Base-by-base conservation (phyloP, 1,284 basidiomycete species). In the Ustilago trichophora region DNA sequence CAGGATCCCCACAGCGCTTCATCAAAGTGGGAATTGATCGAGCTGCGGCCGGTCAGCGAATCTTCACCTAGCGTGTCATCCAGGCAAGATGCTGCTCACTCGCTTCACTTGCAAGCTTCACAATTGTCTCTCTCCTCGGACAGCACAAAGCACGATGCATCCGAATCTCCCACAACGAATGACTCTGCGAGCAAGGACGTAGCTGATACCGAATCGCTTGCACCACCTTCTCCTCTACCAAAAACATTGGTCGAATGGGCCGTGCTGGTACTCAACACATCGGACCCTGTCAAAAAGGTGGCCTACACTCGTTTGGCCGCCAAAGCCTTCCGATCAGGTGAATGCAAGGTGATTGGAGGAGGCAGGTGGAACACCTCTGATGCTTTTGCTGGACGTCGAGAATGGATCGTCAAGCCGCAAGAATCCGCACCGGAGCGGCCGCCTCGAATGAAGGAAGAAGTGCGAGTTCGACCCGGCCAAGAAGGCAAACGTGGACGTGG, bases 11-110 rank as follows among this genome's bases (percentile, higher is more conserved):
- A 36, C 11, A 12, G 12, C 16, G 49, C 48, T 26, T 8, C 38
- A 8, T 25, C 54, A 9, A 82, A 84, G 21, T 93, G 90, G 90
- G 84, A 88, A 26, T 80, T 92, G 4, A 87, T 92, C 15, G 90
- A 91, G 73, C 82, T 91, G 25, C 82, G 90, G 31, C 88, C 90
- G 0, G 90, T 94, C 11, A 91, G 90, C 38, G 91, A 93, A 85
- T 89, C 51, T 21, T 36, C 47, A 18, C 51, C 60, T n/a, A 38
- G 32, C 2, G 38, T 55, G 29, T 34, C 58, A 16, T 45, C 50
- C 19, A 40, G 50, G 7, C 49, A 58, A 34, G 54, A 60, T 32
- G 57, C 51, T 3, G 63, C 64, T 10, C 51, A 68, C 16, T 48
- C 47, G 3, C 25, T 72, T 2, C 62, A 73, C 24, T 35, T 48